Conservation (phyloP, 306 rosid genomes). For the Luffa aegyptiaca region DNA sequence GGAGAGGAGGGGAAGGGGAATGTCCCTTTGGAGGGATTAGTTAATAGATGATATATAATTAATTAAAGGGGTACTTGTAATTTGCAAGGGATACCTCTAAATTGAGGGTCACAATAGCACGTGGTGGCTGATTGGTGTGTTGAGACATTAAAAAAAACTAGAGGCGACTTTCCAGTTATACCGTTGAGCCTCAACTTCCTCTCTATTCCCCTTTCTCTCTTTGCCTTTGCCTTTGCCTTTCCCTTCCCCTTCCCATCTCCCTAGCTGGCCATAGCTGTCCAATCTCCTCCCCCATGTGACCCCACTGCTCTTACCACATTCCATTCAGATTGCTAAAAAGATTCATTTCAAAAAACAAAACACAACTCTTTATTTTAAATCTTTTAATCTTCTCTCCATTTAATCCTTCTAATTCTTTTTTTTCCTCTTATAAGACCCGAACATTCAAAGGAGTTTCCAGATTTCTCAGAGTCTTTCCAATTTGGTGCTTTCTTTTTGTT, state of each 20-base stretch:
- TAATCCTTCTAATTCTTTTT: too few relatives aligned
- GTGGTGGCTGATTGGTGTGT: slow-evolving; percentile 58
- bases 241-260: slow-evolving; percentile 15
- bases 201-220: neutral
- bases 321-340: neutral
- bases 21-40: neutral
- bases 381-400: neutral
- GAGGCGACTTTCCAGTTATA: slow-evolving; percentile 73
- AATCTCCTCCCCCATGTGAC: slow-evolving; percentile 45
- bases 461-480: neutral
- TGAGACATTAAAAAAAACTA: slow-evolving; percentile 22
- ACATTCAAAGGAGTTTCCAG: neutral
- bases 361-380: neutral
- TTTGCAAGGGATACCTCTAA: slow-evolving; percentile 20
- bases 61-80: neutral
- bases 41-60: neutral
- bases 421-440: neutral
- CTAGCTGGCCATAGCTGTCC: slow-evolving; percentile 94
- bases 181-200: slow-evolving; percentile 72
- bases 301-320: slow-evolving; percentile 27
- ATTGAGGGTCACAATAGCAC: slow-evolving; percentile 53
- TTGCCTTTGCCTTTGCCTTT: neutral
- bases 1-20: neutral
- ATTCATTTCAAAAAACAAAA: slow-evolving; percentile 2
- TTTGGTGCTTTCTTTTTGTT: neutral